A percentile compares a stretch with the other conserved stretches of the same genome.
Evolutionary conservation across 306 rosid species (phyloP).

Genomic region (Lathyrus tuberosus): DNA sequence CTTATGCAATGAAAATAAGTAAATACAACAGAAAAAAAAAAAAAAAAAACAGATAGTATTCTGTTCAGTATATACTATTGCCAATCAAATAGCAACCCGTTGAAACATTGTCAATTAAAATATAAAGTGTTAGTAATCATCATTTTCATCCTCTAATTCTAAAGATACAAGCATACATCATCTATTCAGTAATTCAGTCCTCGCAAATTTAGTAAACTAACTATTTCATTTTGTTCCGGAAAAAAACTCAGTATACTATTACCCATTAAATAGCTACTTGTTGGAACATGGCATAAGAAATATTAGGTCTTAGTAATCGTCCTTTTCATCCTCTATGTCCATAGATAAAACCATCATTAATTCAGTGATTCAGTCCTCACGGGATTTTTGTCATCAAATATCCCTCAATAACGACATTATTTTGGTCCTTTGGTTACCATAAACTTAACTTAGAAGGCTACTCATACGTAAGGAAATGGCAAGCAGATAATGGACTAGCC

Average conservation of each 20-base stretch:
- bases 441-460: slow-evolving; percentile 7
- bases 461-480: slow-evolving; percentile 4
- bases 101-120: slow-evolving; percentile 25
- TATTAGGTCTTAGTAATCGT: background rate
- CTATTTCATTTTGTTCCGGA: background rate
- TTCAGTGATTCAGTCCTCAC: slow-evolving; percentile 1
- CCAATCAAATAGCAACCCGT: slow-evolving; percentile 26
- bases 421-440: slow-evolving; percentile 23
- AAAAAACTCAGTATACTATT: slow-evolving; percentile 1
- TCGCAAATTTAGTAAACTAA: background rate
- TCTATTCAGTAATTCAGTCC: slow-evolving; percentile 1
- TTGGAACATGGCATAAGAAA: background rate
- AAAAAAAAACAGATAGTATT: slow-evolving; percentile 21
- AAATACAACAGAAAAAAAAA: slow-evolving; percentile 20
- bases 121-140: background rate
- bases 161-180: slow-evolving; percentile 16
- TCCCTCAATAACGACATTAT: slow-evolving; percentile 6
- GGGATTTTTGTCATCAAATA: background rate
- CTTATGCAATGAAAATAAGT: slow-evolving; percentile 18
- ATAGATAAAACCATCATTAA: slow-evolving; percentile 13
- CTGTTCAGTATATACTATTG: background rate
- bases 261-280: slow-evolving; percentile 18
- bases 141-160: slow-evolving; percentile 7
- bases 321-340: slow-evolving; percentile 14
- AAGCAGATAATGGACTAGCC: slow-evolving; percentile 1